Base-by-base conservation (phyloP, 768 basidiomycete genomes). In the Podaxis sp. region DNA sequence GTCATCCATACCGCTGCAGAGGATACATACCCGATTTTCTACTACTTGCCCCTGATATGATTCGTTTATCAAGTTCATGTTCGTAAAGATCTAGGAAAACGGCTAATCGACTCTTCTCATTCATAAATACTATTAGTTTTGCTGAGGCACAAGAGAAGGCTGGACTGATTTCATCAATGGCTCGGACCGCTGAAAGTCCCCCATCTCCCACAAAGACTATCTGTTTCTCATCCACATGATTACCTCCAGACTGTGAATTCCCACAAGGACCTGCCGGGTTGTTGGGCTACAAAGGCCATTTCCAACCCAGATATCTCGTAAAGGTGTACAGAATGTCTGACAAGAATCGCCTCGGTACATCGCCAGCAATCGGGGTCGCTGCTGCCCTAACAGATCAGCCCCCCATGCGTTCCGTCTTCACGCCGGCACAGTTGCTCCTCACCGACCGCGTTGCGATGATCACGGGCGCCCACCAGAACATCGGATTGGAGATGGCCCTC, bases 401-500 rank as follows among this genome's bases (percentile, higher is more conserved):
- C 3, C 54, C 54, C 9, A 40, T 7, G 19, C 54, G 54, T 11
- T 56, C 54, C n/a, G 24, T 56, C 30, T 39, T 56, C 38, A 40
- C 17, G 0, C 13, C 54, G 0, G 17, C 44, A 17, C 44, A 87
- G 65, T 87, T 85, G 72, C 79, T 82, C 0, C 78, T 88, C 33
- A 75, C 72, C 7, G 82, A 83, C 61, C 81, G 84, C 1, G 85
- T 88, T 3, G 84, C 78, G 5, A 77, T 89, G 44, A 84, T 89
- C 24, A 84, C 87, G 0, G 88, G 88, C 6, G 87, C 80, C 0
- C 84, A 87, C 64, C 75, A 87, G 36, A 87, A 90, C 0, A 81
- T 93, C 15, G 92, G 92, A 2, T 83, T 94, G 15, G 92, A 93
- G 75, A 88, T 89, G 87, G 89, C 89, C 38, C 76, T 92, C 56